Evolutionary conservation across 306 rosid species (phyloP).

Genomic region (Cotoneaster glaucophyllus): DNA sequence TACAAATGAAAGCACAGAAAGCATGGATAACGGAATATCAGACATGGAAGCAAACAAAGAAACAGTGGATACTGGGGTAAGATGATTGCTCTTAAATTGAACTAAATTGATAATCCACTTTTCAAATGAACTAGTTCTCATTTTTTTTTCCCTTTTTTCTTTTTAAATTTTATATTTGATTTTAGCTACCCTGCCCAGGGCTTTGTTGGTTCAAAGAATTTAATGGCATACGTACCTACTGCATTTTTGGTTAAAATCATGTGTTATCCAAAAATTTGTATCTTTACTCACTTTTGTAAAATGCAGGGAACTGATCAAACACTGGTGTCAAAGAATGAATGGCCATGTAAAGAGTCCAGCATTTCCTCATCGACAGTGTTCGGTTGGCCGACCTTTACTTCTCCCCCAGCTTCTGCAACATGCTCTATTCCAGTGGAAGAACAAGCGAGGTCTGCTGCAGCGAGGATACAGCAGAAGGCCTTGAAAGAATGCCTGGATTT

Average conservation of each 20-base stretch:
- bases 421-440: constrained; percentile 5
- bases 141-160: neutral
- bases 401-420: neutral
- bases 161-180: neutral
- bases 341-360: constrained; percentile 12
- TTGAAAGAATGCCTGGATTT: constrained; percentile 7
- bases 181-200: neutral
- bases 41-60: neutral
- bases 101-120: neutral
- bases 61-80: neutral
- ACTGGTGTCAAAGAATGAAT: neutral
- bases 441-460: neutral
- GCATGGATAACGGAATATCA: neutral
- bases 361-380: neutral
- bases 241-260: neutral
- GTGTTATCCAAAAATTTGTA: neutral
- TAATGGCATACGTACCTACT: too few relatives aligned
- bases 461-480: constrained; percentile 4
- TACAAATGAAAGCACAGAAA: neutral
- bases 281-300: neutral
- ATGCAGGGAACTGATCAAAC: constrained; percentile 1
- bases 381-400: neutral
- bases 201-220: neutral
- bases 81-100: neutral
- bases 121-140: neutral